phyloP scores from a whole-genome alignment of 1,284 basidiomycete genomes.

The Papiliotrema nemorosa region DNA sequence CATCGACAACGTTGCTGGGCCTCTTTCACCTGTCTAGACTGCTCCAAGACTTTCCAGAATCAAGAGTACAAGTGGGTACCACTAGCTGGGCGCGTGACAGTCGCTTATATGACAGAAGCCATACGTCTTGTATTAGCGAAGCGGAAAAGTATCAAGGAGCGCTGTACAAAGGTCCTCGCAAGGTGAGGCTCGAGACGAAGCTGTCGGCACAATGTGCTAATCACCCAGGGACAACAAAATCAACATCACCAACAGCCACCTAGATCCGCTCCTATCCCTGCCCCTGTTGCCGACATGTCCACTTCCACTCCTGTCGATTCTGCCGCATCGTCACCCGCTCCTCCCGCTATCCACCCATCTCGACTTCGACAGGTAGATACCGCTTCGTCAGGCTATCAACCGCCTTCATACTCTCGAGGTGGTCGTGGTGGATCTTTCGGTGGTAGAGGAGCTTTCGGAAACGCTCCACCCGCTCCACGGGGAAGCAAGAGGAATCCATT shows the following conservation, averaged over 20 bases:
- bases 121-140: constrained; percentile 80
- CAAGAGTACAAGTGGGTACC: constrained; percentile 63
- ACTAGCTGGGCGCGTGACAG: background rate
- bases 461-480: background rate
- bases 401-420: background rate
- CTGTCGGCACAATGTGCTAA: background rate
- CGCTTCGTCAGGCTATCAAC: background rate
- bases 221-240: background rate
- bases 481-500: constrained; percentile 8
- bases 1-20: constrained; percentile 51
- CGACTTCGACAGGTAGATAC: constrained; percentile 15
- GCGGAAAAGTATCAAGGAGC: constrained; percentile 87
- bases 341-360: constrained; percentile 35
- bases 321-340: constrained; percentile 3
- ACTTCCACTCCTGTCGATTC: background rate
- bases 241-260: constrained; percentile 8
- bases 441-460: constrained; percentile 3
- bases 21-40: constrained; percentile 83
- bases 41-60: constrained; percentile 70
- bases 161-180: constrained; percentile 74
- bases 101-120: constrained; percentile 47
- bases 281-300: constrained; percentile 5
- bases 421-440: background rate
- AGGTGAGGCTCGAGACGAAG: constrained; percentile 36
- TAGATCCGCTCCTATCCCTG: constrained; percentile 13